Percentiles rank a stretch among this genome's conserved stretches.
Conservation (phyloP, 2,329 filamentous ascomycete genomes). For the Scedosporium apiospermum region DNA sequence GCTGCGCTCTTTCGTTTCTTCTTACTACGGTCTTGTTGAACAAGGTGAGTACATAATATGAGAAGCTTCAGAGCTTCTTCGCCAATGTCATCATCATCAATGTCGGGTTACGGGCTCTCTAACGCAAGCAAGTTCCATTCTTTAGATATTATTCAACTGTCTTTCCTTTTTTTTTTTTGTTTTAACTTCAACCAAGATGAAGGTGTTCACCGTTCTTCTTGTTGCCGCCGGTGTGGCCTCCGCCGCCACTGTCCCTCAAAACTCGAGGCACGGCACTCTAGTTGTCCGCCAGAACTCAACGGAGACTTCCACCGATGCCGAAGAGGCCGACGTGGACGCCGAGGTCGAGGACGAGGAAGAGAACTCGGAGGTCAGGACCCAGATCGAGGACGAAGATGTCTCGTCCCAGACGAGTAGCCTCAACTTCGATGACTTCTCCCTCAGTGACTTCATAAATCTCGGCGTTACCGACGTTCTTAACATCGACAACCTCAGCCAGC, state of each 20-base stretch:
- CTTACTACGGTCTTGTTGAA: conserved; percentile 1
- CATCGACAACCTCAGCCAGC: conserved; percentile 2
- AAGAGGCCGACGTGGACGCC: background rate
- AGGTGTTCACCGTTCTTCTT: conserved; percentile 12
- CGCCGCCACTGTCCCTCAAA: conserved; percentile 11
- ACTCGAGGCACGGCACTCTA: background rate
- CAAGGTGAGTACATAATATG: background rate
- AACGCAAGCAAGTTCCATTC: background rate
- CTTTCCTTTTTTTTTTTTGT: too few relatives aligned
- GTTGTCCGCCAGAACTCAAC: conserved; percentile 1
- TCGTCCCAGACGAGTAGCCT: conserved; percentile 6
- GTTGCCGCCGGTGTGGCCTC: conserved; percentile 14
- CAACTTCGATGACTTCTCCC: background rate
- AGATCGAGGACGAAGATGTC: conserved; percentile 13
- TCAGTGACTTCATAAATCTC: conserved; percentile 11
- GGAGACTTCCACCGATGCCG: background rate
- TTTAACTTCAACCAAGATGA: conserved; percentile 4
- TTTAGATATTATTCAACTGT: background rate
- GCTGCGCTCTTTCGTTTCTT: conserved; percentile 1
- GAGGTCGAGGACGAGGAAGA: conserved; percentile 5
- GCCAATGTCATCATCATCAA: background rate
- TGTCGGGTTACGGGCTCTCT: background rate
- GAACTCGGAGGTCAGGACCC: background rate
- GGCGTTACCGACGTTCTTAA: conserved; percentile 4
- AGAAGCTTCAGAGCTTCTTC: background rate